These are phyloP conservation scores for Silene vulgaris DNA, from an alignment of 179 eudicot genomes.

Conservation along the genomic window DNA sequence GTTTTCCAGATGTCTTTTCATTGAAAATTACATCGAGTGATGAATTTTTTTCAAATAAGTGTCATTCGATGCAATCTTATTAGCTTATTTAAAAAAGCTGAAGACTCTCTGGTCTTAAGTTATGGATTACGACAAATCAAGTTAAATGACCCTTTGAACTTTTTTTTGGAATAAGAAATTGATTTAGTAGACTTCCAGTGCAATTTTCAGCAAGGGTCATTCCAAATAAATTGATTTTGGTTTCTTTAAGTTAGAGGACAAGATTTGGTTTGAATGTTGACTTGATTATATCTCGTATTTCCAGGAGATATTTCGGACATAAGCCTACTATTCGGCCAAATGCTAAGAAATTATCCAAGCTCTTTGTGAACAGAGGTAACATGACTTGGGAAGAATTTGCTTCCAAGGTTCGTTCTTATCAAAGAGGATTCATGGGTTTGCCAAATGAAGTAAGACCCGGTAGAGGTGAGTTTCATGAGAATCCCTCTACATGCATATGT, in stretches of 20 bases:
- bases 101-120: background rate
- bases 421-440: slow-evolving; percentile 85
- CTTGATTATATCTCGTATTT: slow-evolving; percentile 1
- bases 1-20: too few relatives aligned
- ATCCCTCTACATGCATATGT: slow-evolving; percentile 83
- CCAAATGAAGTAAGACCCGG: slow-evolving; percentile 85
- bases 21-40: too few relatives aligned
- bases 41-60: too few relatives aligned
- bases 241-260: background rate
- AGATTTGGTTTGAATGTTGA: slow-evolving; percentile 2
- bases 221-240: background rate
- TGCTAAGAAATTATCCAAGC: slow-evolving; percentile 66
- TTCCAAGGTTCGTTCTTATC: slow-evolving; percentile 49
- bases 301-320: slow-evolving; percentile 93
- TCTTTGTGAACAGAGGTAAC: slow-evolving; percentile 52
- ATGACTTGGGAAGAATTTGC: slow-evolving; percentile 81
- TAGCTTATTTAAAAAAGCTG: background rate
- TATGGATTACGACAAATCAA: background rate
- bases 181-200: background rate
- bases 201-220: background rate
- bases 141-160: too few relatives aligned
- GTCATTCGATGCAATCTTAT: background rate
- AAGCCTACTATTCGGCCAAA: slow-evolving; percentile 95
- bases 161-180: too few relatives aligned
- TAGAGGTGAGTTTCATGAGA: slow-evolving; percentile 89